A percentile compares a stretch with the other conserved stretches of the same genome.
phyloP scores from a whole-genome alignment of 768 basidiomycete genomes.

The Pluteus cervinus region DNA sequence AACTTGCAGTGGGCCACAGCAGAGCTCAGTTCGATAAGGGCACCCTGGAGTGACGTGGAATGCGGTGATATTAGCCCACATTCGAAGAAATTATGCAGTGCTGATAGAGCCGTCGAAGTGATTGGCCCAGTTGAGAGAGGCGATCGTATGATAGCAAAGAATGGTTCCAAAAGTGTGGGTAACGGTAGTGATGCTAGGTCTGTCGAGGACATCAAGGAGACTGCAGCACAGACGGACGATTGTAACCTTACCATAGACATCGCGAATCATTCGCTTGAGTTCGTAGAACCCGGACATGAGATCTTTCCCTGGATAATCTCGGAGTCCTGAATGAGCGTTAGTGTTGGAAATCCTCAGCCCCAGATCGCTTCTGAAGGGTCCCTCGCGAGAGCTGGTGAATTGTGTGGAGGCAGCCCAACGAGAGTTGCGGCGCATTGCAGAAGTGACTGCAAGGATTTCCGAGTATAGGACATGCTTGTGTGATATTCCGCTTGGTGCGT shows the following conservation, averaged over 20 bases:
- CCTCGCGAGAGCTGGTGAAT: constrained; percentile 57
- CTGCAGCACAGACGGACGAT: constrained; percentile 2
- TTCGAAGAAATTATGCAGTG: constrained; percentile 84
- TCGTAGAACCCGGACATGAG: constrained; percentile 89
- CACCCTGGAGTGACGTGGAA: constrained; percentile 52
- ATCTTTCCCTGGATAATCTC: constrained; percentile 79
- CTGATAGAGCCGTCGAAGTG: constrained; percentile 86
- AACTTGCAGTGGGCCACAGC: constrained; percentile 96
- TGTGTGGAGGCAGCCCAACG: constrained; percentile 83
- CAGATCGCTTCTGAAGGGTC: constrained; percentile 67
- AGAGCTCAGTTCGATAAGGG: constrained; percentile 78
- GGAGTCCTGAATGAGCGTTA: constrained; percentile 41
- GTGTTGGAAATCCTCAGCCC: constrained; percentile 65
- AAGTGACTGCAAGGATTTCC: constrained; percentile 88
- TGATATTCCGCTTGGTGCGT: constrained; percentile 35
- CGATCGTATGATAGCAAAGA: constrained; percentile 90
- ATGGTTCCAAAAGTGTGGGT: constrained; percentile 69
- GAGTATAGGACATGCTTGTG: constrained; percentile 77
- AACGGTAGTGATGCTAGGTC: constrained; percentile 58
- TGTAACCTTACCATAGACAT: constrained; percentile 49
- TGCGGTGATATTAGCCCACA: constrained; percentile 62
- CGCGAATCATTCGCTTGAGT: constrained; percentile 68
- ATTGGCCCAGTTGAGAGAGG: constrained; percentile 95
- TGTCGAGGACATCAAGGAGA: constrained; percentile 20
- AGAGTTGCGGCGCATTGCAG: constrained; percentile 96